Base-by-base conservation (phyloP, 139 green algal genomes). In the Diplosphaera chodatii region DNA sequence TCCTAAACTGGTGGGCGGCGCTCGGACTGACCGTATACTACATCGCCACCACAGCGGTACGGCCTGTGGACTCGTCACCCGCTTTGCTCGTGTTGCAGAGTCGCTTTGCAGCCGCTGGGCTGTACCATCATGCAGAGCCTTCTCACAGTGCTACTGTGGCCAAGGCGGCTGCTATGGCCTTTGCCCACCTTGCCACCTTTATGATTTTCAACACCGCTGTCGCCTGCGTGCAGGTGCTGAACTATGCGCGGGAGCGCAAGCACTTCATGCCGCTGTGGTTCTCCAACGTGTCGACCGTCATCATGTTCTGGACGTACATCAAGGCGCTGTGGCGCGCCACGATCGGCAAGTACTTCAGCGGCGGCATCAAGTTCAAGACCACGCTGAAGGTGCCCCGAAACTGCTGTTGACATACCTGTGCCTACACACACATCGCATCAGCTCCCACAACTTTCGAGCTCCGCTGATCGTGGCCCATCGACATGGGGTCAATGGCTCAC, bases 291-390 rank as follows among this genome's bases (percentile, higher is more conserved):
- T 66, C 83, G 69, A 86, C 85, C 66, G 67, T 66, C 66, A 77
- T 88, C 63, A 72, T 88, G 48, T 88, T 78, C 73, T 88, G 67
- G 32, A 83, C 83, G 34, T 88, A 86, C 62, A 73, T 88, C 59
- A 88, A 88, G 74, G 83, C 83, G 56, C 76, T 85, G 64, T 87
- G 78, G 71, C 74, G 83, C 55, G 74, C 71, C 3, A n/a, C 75
- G 22, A 70, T 72, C 33, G 76, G 71, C 31, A 20, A 67, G 25
- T 66, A 63, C 6, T 59, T 59, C 25, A 25, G 16, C 13, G 16
- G 16, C 10, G 48, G 48, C 18, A 85, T 88, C 77, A 69, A 78
- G 31, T 88, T 88, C 83, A 88, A 88, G 77, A 83, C 84, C 69
- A 88, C 83, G 27, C 71, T 83, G 32, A 88, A 88, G 75, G 75